Evolutionary conservation across 2,329 filamentous ascomycete genomes (phyloP), one percentile per base, ranked within the genome.

Genomic region (Fusarium piperis): DNA sequence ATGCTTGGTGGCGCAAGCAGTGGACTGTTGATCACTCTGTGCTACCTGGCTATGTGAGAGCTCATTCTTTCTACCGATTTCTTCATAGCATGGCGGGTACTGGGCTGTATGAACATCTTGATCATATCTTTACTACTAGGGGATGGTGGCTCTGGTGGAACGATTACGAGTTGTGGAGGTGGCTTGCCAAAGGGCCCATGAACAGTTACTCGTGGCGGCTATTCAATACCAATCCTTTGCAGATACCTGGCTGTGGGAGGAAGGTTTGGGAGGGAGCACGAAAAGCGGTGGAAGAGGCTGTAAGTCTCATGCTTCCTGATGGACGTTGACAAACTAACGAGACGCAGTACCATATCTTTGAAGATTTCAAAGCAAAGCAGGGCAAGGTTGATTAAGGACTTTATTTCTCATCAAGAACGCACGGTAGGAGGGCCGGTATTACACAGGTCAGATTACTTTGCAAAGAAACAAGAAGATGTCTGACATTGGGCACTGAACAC

Each of bases 91-190:
- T 44, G 46, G 48, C 46, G 18, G 59, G 59, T 0, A 55, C 59
- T 2, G 59, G 46, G 1, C 1, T 61, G 6, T 61, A 61, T 28
- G 46, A 53, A 35, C 18, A 60, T 11, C 35, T 60, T 1, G 41
- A 52, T 23, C 58, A 60, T 23, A 2, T 35, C 0, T 39, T 60
- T 13, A 28, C 58, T 0, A n/a, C 13, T 0, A 36, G 20, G 4
- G 59, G 59, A n/a, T 61, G 59, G 59, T 61, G 59, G 59, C 46
- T 61, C 9, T 61, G 59, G 59, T 61, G 59, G 46, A 53, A 55
- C 1, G 59, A 61, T 6, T n/a, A 61, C 7, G 46, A 55, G 26
- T 2, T 61, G 0, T 61, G 59, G 59, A 61, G 33, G 13, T 61
- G 59, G 35, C 26, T 61, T 1, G 35, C 59, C 8, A 55, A 26